Conservation (phyloP, 1,139 yeast species). For the Kodamaea plutei region DNA sequence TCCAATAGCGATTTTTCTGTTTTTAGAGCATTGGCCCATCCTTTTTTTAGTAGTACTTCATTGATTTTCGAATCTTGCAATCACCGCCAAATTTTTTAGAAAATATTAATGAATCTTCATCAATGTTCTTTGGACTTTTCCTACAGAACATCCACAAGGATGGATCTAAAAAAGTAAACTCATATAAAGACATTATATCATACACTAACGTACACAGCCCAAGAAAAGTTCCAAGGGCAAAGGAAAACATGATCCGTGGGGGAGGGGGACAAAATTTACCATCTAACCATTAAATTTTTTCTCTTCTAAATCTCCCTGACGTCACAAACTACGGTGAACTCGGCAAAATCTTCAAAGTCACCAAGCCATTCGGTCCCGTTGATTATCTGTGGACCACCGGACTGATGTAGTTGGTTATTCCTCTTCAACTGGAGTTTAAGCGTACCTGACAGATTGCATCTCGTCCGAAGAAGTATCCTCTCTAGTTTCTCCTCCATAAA, state of each 20-base stretch:
- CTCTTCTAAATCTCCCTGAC: slow-evolving; percentile 7
- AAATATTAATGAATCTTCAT: too few species aligned
- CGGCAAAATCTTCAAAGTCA: slow-evolving; percentile 10
- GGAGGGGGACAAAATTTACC: background rate
- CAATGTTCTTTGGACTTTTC: too few species aligned
- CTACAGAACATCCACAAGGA: background rate
- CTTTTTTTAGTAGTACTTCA: too few species aligned
- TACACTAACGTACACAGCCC: too few species aligned
- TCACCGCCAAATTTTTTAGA: too few species aligned
- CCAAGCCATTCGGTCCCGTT: slow-evolving; percentile 7
- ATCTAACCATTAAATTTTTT: background rate
- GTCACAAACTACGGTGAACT: slow-evolving; percentile 9
- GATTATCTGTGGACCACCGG: slow-evolving; percentile 6
- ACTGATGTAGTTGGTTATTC: slow-evolving; percentile 7
- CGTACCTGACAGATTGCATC: slow-evolving; percentile 7
- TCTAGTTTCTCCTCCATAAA: slow-evolving; percentile 10
- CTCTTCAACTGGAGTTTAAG: slow-evolving; percentile 6
- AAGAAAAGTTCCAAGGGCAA: too few species aligned
- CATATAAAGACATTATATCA: too few species aligned
- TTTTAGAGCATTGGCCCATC: too few species aligned
- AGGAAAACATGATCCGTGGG: background rate
- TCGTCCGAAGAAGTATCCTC: slow-evolving; percentile 7
- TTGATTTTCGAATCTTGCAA: too few species aligned
- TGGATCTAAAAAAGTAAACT: background rate
- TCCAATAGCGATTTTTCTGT: too few species aligned